These are phyloP conservation scores for Gelatoporia subvermispora DNA, from an alignment of 768 basidiomycete species.

Conservation along the genomic window DNA sequence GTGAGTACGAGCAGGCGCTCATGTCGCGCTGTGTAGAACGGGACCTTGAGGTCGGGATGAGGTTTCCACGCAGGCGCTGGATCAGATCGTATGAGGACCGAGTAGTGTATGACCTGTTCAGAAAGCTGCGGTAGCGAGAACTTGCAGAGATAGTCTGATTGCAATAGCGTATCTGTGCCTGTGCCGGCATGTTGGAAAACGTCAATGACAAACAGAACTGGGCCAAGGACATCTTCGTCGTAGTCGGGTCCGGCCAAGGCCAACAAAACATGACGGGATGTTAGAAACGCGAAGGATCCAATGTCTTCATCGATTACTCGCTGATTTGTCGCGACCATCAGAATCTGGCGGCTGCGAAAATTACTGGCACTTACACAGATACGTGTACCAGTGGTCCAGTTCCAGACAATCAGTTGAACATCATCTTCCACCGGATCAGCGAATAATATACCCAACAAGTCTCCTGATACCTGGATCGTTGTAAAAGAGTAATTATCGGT, in stretches of 20 bases:
- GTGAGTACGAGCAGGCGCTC: slow-evolving; percentile 45
- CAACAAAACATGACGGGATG: slow-evolving; percentile 19
- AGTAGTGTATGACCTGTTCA: too few species aligned
- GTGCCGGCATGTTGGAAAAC: slow-evolving; percentile 30
- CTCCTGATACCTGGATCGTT: slow-evolving; percentile 54
- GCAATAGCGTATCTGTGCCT: slow-evolving; percentile 13
- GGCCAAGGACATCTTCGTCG: slow-evolving; percentile 17
- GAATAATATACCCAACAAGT: slow-evolving; percentile 48
- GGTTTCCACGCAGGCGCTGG: slow-evolving; percentile 45
- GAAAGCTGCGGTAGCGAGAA: slow-evolving; percentile 39
- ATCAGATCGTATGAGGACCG: slow-evolving; percentile 46
- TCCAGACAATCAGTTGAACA: slow-evolving; percentile 54
- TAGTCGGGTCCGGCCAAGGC: slow-evolving; percentile 9
- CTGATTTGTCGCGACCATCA: background rate
- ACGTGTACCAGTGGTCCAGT: slow-evolving; percentile 56
- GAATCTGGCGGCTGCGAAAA: background rate
- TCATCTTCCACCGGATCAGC: slow-evolving; percentile 24
- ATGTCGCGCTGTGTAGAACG: slow-evolving; percentile 40
- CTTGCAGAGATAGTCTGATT: slow-evolving; percentile 29
- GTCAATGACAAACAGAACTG: slow-evolving; percentile 35
- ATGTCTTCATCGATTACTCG: slow-evolving; percentile 9
- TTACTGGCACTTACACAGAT: slow-evolving; percentile 40
- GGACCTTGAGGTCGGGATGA: slow-evolving; percentile 29
- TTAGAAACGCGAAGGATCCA: slow-evolving; percentile 23
- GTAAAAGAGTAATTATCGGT: slow-evolving; percentile 29